Conservation (phyloP, 306 rosid genomes). For the Malus fusca region DNA sequence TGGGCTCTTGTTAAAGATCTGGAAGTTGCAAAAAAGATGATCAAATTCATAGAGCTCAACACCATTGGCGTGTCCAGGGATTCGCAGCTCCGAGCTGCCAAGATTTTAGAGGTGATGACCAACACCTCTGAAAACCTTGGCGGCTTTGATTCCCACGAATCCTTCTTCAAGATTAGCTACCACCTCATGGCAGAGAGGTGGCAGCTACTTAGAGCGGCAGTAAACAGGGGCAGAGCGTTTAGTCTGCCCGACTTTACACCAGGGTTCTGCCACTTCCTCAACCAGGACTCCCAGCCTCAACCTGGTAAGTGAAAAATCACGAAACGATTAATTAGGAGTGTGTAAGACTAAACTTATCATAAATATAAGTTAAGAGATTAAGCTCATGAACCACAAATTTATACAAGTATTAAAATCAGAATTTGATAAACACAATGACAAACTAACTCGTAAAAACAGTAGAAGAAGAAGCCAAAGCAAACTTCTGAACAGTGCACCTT, state of each 20-base stretch:
- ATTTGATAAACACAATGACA: too few relatives aligned
- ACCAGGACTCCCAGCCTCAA: slow-evolving; percentile 31
- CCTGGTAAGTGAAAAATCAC: slow-evolving; percentile 45
- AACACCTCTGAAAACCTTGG: slow-evolving; percentile 32
- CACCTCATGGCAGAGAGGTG: slow-evolving; percentile 54
- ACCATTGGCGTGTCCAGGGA: slow-evolving; percentile 91
- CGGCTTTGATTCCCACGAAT: slow-evolving; percentile 12
- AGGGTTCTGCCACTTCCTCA: slow-evolving; percentile 44
- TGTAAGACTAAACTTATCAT: too few relatives aligned
- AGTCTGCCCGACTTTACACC: slow-evolving; percentile 46
- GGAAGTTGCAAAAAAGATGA: slow-evolving; percentile 67
- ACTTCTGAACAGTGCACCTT: too few relatives aligned
- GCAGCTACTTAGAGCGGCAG: slow-evolving; percentile 47
- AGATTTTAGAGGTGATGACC: slow-evolving; percentile 45
- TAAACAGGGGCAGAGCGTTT: slow-evolving; percentile 35
- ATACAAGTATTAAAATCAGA: too few relatives aligned
- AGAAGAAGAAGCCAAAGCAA: too few relatives aligned
- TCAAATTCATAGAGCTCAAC: slow-evolving; percentile 58
- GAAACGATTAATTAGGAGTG: neutral
- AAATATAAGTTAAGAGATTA: too few relatives aligned
- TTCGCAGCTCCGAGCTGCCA: slow-evolving; percentile 85
- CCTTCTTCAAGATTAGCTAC: slow-evolving; percentile 51
- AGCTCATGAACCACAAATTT: too few relatives aligned
- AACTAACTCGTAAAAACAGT: too few relatives aligned
- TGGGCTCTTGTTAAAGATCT: slow-evolving; percentile 84